Evolutionary conservation across 2,329 filamentous ascomycete genomes (phyloP).

Genomic region (Lecanosticta acicola): DNA sequence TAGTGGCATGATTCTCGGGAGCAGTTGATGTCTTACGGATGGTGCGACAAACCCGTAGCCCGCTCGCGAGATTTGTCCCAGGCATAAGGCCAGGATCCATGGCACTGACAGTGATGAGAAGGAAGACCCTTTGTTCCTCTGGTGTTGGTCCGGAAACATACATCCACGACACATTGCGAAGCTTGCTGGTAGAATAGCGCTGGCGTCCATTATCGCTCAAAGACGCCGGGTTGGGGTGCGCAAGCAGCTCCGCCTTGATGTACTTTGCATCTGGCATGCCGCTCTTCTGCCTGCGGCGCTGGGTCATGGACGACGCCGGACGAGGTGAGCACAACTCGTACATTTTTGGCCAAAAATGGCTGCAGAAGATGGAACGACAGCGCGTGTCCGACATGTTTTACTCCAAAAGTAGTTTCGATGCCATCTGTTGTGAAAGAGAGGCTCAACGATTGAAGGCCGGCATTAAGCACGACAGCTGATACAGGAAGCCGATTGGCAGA

Average conservation of each 20-base stretch:
- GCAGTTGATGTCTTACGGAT: too few species aligned
- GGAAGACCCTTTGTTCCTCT: conserved; percentile 26
- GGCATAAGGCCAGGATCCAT: conserved; percentile 49
- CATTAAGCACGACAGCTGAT: conserved; percentile 41
- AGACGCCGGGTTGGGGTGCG: conserved; percentile 33
- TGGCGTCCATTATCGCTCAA: conserved; percentile 30
- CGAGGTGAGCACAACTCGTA: conserved; percentile 37
- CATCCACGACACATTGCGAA: conserved; percentile 46
- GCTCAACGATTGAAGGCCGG: conserved; percentile 32
- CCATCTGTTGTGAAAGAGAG: conserved; percentile 29
- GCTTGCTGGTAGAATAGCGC: conserved; percentile 44
- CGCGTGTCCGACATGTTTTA: conserved; percentile 28
- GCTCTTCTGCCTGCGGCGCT: conserved; percentile 35
- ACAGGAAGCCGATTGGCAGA: conserved; percentile 30
- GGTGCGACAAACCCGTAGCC: conserved; percentile 32
- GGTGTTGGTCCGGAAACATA: conserved; percentile 41
- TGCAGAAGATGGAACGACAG: conserved; percentile 21
- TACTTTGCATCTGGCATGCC: conserved; percentile 43
- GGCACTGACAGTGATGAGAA: conserved; percentile 38
- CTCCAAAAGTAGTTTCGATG: conserved; percentile 34
- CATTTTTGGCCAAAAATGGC: conserved; percentile 38
- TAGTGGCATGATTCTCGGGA: conserved; percentile 9
- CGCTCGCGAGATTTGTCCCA: conserved; percentile 41
- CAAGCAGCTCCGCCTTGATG: conserved; percentile 42
- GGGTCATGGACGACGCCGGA: conserved; percentile 46